Evolutionary conservation across 2,329 filamentous ascomycete genomes (phyloP).

Genomic region (Ceratocystis alfenasii): DNA sequence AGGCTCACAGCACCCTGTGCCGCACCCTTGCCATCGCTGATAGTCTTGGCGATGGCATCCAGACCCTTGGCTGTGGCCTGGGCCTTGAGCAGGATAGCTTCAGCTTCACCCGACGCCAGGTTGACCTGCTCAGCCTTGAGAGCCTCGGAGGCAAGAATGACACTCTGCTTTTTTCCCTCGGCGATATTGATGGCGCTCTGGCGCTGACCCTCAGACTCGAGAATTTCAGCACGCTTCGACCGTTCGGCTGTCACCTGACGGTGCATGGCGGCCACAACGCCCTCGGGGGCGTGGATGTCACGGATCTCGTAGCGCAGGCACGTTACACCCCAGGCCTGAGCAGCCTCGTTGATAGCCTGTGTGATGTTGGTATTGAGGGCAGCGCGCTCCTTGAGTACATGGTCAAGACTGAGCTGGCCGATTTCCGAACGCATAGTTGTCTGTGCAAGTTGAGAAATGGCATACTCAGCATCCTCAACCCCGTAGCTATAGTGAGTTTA

Average conservation of each 20-base stretch:
- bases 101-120: conserved; percentile 78
- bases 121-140: conserved; percentile 87
- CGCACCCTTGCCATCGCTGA: conserved; percentile 57
- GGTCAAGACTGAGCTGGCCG: conserved; percentile 87
- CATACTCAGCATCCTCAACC: conserved; percentile 96
- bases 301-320: conserved; percentile 96
- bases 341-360: conserved; percentile 95
- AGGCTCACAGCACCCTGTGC: conserved; percentile 79
- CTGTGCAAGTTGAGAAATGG: conserved; percentile 93
- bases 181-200: conserved; percentile 98
- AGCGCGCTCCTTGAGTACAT: conserved; percentile 93
- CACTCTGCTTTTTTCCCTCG: conserved; percentile 91
- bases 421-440: conserved; percentile 99
- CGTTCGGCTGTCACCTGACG: conserved; percentile 94
- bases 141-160: conserved; percentile 91
- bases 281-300: conserved; percentile 89
- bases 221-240: conserved; percentile 92
- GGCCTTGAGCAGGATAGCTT: conserved; percentile 81
- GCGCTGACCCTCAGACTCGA: conserved; percentile 92
- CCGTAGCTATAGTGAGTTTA: conserved; percentile 60
- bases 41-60: conserved; percentile 67
- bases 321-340: conserved; percentile 90
- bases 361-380: conserved; percentile 97
- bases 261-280: conserved; percentile 96
- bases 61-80: conserved; percentile 78